Conservation (phyloP, 2,329 filamentous ascomycete genomes). For the Fusarium chaquense region DNA sequence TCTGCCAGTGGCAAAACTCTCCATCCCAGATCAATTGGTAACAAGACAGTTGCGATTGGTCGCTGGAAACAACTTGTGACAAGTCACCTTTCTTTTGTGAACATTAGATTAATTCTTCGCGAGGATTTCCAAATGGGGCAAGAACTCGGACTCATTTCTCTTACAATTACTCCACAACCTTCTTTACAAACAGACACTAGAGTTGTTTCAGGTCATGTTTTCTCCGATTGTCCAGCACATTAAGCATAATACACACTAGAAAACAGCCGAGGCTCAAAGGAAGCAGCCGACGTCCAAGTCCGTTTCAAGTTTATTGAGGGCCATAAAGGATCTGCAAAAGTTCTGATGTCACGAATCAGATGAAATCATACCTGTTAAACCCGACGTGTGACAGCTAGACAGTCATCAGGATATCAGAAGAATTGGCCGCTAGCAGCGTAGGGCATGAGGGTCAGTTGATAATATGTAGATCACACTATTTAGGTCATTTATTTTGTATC, state of each 20-base stretch:
- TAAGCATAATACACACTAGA: not conserved
- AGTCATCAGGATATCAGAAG: no score
- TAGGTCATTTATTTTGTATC: no score
- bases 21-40: not conserved
- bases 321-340: not conserved
- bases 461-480: no score
- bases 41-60: not conserved
- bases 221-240: not conserved
- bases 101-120: not conserved
- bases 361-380: not conserved
- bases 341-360: not conserved
- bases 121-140: conserved; percentile 1
- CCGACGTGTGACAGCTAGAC: no score
- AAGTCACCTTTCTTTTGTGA: not conserved
- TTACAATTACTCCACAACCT: not conserved
- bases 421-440: no score
- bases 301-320: not conserved
- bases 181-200: not conserved
- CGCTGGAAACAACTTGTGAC: not conserved
- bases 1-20: not conserved
- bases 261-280: not conserved
- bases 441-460: no score
- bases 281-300: not conserved
- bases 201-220: not conserved
- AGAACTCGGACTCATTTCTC: not conserved